Evolutionary conservation across 2,329 filamentous ascomycete species (phyloP).

Genomic region (Aureobasidium namibiae): DNA sequence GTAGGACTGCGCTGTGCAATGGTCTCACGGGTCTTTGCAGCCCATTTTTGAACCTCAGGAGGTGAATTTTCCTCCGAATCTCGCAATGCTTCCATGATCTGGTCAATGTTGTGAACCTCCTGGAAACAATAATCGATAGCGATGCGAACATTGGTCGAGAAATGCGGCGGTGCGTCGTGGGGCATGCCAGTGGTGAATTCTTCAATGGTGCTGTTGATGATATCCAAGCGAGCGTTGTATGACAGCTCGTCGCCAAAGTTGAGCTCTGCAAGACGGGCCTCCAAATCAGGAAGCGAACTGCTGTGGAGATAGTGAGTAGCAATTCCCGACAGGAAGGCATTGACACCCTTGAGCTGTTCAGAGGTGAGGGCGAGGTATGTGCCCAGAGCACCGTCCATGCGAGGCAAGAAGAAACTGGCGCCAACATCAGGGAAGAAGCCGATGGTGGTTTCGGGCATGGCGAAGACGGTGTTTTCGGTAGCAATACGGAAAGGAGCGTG

Average conservation of each 20-base stretch:
- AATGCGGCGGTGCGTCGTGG: conserved; percentile 56
- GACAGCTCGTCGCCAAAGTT: conserved; percentile 71
- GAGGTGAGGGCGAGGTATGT: conserved; percentile 92
- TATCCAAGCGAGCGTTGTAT: conserved; percentile 53
- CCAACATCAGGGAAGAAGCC: conserved; percentile 98
- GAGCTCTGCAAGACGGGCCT: conserved; percentile 79
- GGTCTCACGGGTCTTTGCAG: conserved; percentile 64
- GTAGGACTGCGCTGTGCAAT: conserved; percentile 76
- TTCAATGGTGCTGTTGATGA: conserved; percentile 82
- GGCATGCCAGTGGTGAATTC: conserved; percentile 86
- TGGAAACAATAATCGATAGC: conserved; percentile 66
- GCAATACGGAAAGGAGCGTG: conserved; percentile 96
- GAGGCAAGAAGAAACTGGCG: conserved; percentile 88
- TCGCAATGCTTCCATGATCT: conserved; percentile 61
- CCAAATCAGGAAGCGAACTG: conserved; percentile 70
- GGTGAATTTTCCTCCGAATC: conserved; percentile 33
- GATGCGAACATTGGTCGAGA: conserved; percentile 57
- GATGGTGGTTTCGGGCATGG: conserved; percentile 98
- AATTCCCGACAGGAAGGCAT: conserved; percentile 83
- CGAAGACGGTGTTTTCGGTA: conserved; percentile 89
- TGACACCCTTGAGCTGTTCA: conserved; percentile 69
- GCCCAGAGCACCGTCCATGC: conserved; percentile 77
- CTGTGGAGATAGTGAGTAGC: conserved; percentile 97
- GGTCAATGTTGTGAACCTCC: conserved; percentile 47
- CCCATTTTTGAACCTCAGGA: conserved; percentile 60